A percentile compares a stretch with the other conserved stretches of the same genome.
Conservation (phyloP, 345 rosid genomes). For the Salix purpurea region DNA sequence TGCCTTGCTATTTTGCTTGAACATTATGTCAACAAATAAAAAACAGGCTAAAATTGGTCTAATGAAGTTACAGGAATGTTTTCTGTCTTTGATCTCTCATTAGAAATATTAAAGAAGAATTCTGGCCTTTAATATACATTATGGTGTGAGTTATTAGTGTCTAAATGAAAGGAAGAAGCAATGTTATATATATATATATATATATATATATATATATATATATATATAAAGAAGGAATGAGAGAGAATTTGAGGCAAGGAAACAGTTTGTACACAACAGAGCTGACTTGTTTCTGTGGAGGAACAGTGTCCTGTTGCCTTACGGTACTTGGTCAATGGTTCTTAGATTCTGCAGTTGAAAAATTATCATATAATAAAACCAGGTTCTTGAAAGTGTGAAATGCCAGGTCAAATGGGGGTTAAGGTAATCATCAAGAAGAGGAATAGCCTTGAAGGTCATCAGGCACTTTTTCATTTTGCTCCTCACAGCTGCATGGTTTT, state of each 20-base stretch:
- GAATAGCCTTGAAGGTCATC: constrained; percentile 21
- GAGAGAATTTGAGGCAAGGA: not conserved
- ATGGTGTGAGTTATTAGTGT: not conserved
- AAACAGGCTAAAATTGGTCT: not conserved
- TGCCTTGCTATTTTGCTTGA: not conserved
- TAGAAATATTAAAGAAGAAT: not conserved
- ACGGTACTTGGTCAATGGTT: not conserved
- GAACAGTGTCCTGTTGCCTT: not conserved
- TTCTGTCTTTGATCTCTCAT: constrained; percentile 4
- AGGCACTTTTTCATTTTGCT: constrained; percentile 7
- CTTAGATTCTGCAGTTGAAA: not conserved
- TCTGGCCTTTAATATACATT: constrained; percentile 5
- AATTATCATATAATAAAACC: not conserved
- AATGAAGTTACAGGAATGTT: not conserved
- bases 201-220: not conserved
- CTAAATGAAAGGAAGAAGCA: not conserved
- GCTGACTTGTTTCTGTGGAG: not conserved
- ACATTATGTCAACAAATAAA: not conserved
- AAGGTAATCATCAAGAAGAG: constrained; percentile 24
- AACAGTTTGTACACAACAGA: not conserved
- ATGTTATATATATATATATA: not conserved
- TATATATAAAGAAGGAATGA: not conserved
- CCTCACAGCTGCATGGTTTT: constrained; percentile 30
- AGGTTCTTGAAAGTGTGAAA: not conserved
- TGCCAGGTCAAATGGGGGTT: not conserved